phyloP scores from a whole-genome alignment of 139 green algal genomes.

The Diplosphaera chodatii region DNA sequence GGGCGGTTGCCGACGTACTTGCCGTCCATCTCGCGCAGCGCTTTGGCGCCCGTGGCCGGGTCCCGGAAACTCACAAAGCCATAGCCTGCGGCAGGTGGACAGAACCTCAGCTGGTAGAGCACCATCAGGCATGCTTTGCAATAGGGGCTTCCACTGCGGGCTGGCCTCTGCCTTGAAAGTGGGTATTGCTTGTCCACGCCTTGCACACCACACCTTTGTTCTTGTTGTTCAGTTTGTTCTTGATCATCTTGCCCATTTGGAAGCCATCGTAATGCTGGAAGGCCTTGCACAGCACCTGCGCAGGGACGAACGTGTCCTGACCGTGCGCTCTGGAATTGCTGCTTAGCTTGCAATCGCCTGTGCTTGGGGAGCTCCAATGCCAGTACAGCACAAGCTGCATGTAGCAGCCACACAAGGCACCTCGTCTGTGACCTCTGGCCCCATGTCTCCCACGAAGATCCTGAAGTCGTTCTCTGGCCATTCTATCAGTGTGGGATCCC shows the following conservation, averaged over 20 bases:
- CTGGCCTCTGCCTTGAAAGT: no score
- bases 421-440: conserved; percentile 86
- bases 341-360: no score
- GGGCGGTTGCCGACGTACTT: conserved; percentile 92
- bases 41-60: conserved; percentile 68
- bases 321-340: no score
- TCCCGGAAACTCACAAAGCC: conserved; percentile 91
- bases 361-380: no score
- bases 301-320: no score
- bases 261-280: conserved; percentile 86
- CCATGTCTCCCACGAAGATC: conserved; percentile 96
- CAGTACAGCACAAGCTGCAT: no score
- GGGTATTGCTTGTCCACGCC: no score
- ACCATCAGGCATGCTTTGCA: no score
- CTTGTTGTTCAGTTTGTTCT: conserved; percentile 69
- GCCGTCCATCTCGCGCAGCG: conserved; percentile 75
- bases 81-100: conserved; percentile 42
- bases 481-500: conserved; percentile 68
- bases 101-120: no score
- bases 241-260: conserved; percentile 81
- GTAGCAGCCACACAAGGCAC: no score
- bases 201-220: conserved; percentile 48
- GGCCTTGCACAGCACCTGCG: conserved; percentile 71
- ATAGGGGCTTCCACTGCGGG: no score
- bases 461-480: conserved; percentile 92